Evolutionary conservation across 192 early-diverging fungal species (phyloP).

Genomic region (Umbelopsis ramanniana): DNA sequence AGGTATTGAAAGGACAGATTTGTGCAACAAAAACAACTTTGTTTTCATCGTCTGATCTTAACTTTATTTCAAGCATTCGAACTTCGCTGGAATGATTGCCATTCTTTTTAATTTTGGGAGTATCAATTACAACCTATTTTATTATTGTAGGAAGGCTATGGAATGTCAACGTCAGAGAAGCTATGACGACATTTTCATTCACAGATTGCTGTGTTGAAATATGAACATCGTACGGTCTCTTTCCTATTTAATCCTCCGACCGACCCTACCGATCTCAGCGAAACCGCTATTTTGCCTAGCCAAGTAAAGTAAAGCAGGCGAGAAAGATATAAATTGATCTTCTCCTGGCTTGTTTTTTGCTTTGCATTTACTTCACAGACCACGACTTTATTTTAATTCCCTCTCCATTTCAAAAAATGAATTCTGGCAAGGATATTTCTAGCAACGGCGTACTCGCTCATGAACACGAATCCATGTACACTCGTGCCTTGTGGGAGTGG

Average conservation of each 20-base stretch:
- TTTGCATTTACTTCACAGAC: too few relatives aligned
- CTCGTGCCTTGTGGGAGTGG: slow-evolving; percentile 4
- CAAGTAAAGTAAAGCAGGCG: too few relatives aligned
- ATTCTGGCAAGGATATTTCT: neutral
- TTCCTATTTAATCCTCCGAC: neutral
- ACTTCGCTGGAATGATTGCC: too few relatives aligned
- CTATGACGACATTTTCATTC: too few relatives aligned
- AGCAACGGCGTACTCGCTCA: neutral
- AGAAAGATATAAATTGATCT: neutral
- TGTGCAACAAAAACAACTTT: too few relatives aligned
- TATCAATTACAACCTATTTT: too few relatives aligned
- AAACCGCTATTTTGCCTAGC: neutral
- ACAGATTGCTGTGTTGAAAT: neutral
- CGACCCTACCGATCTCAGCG: slow-evolving; percentile 10
- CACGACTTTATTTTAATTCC: neutral
- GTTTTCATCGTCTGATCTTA: too few relatives aligned
- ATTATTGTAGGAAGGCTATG: too few relatives aligned
- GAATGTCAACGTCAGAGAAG: too few relatives aligned
- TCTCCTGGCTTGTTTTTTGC: neutral
- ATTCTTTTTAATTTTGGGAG: too few relatives aligned
- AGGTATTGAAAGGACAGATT: too few relatives aligned
- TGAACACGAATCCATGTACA: neutral
- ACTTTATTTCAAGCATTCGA: too few relatives aligned
- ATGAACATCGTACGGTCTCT: neutral
- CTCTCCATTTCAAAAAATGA: neutral